These are phyloP conservation scores for Filosporella fistucella DNA, from an alignment of 495 filamentous ascomycete genomes.

Conservation along the genomic window DNA sequence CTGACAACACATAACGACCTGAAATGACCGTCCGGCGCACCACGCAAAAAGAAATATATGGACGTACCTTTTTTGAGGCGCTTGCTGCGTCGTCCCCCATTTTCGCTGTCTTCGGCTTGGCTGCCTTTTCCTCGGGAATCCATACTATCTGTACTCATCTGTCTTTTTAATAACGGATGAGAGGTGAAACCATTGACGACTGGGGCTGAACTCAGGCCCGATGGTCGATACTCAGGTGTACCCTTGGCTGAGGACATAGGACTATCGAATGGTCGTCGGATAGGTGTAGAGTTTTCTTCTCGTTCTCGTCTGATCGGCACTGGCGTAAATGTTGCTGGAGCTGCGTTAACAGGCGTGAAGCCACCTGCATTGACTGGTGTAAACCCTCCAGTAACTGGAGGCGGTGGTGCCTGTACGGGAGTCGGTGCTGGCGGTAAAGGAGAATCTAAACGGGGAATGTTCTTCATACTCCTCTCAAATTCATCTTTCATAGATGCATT, in stretches of 20 bases:
- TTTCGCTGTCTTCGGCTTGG: slow-evolving; percentile 62
- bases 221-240: slow-evolving; percentile 54
- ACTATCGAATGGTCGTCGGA: slow-evolving; percentile 44
- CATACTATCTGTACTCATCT: slow-evolving; percentile 70
- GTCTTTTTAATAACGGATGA: slow-evolving; percentile 67
- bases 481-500: slow-evolving; percentile 59
- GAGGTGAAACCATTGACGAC: slow-evolving; percentile 50
- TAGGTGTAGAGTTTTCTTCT: slow-evolving; percentile 34
- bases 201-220: slow-evolving; percentile 42
- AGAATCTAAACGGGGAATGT: slow-evolving; percentile 52
- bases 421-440: slow-evolving; percentile 34
- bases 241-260: slow-evolving; percentile 50
- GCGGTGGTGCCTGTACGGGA: slow-evolving; percentile 2
- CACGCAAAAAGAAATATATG: background rate
- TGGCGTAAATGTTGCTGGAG: slow-evolving; percentile 50
- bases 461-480: slow-evolving; percentile 39
- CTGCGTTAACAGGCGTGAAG: slow-evolving; percentile 74
- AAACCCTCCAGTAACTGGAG: slow-evolving; percentile 22
- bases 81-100: slow-evolving; percentile 82
- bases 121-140: slow-evolving; percentile 51
- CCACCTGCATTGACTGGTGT: slow-evolving; percentile 38
- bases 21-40: background rate
- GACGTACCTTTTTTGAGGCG: slow-evolving; percentile 83
- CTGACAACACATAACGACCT: slow-evolving; percentile 20
- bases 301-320: slow-evolving; percentile 46